Conservation (phyloP, 352 stramenopile species). For the Phytophthora pistaciae region DNA sequence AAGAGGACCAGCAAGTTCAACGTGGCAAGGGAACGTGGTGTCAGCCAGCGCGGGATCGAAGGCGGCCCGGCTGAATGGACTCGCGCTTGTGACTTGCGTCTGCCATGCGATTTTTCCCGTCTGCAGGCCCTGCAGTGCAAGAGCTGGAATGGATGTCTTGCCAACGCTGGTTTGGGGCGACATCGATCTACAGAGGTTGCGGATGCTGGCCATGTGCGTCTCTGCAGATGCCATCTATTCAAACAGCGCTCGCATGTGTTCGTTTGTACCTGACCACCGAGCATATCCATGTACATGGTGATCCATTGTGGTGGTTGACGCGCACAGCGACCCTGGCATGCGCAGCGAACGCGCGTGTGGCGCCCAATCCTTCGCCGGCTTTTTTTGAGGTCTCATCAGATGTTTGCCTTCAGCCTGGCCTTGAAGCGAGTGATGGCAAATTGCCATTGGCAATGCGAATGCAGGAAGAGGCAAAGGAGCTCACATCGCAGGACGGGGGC, state of each 20-base stretch:
- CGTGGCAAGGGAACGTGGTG: background rate
- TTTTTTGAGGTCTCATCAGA: constrained; percentile 24
- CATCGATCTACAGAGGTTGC: no score
- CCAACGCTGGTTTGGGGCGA: no score
- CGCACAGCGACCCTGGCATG: background rate
- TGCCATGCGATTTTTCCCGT: constrained; percentile 5
- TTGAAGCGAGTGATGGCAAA: background rate
- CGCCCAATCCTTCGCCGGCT: background rate
- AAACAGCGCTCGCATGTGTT: no score
- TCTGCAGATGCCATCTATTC: no score
- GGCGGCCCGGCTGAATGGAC: background rate
- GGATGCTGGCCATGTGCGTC: no score
- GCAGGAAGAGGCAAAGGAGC: background rate
- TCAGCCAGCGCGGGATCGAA: background rate
- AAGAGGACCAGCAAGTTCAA: background rate
- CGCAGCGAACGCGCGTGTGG: background rate
- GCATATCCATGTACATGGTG: no score
- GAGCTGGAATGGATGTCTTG: no score
- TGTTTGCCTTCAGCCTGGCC: constrained; percentile 15
- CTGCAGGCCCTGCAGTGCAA: no score
- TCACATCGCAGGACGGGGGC: background rate
- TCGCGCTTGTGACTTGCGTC: background rate
- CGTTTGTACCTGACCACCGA: no score
- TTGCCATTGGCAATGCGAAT: background rate
- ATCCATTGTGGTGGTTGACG: no score